phyloP scores from a whole-genome alignment of 495 filamentous ascomycete genomes.

The Lophiostoma macrostomum region DNA sequence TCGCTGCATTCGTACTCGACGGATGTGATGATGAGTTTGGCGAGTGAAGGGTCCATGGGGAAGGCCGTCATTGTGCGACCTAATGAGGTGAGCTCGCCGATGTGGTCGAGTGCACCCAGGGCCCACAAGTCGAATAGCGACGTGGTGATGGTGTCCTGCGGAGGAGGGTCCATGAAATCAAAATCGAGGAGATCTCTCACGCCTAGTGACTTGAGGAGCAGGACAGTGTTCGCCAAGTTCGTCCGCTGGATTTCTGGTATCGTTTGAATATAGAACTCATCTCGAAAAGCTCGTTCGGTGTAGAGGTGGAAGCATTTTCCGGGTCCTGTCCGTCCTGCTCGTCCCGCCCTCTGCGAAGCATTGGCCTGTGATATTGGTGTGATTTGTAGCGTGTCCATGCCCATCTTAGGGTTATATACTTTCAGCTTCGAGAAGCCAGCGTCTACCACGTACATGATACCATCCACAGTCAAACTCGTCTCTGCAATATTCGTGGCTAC shows the following conservation, averaged over 20 bases:
- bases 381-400: slow-evolving; percentile 98
- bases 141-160: slow-evolving; percentile 96
- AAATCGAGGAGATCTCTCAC: slow-evolving; percentile 96
- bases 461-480: slow-evolving; percentile 96
- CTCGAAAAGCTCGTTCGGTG: slow-evolving; percentile 91
- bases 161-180: slow-evolving; percentile 98
- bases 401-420: slow-evolving; percentile 97
- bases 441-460: slow-evolving; percentile 99
- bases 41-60: slow-evolving; percentile 92
- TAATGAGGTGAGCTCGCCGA: slow-evolving; percentile 84
- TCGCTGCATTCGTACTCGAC: slow-evolving; percentile 90
- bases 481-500: slow-evolving; percentile 99
- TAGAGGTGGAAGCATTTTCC: slow-evolving; percentile 94
- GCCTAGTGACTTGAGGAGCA: slow-evolving; percentile 90
- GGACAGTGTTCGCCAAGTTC: slow-evolving; percentile 89
- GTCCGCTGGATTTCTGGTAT: slow-evolving; percentile 98
- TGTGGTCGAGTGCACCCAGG: slow-evolving; percentile 85
- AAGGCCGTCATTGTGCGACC: slow-evolving; percentile 95
- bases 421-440: slow-evolving; percentile 95
- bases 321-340: slow-evolving; percentile 91
- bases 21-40: slow-evolving; percentile 87
- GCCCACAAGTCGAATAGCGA: slow-evolving; percentile 98
- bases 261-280: slow-evolving; percentile 95
- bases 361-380: slow-evolving; percentile 98
- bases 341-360: slow-evolving; percentile 85